Evolutionary conservation across 495 filamentous ascomycete species (phyloP).

Genomic region (Penicillium steckii): DNA sequence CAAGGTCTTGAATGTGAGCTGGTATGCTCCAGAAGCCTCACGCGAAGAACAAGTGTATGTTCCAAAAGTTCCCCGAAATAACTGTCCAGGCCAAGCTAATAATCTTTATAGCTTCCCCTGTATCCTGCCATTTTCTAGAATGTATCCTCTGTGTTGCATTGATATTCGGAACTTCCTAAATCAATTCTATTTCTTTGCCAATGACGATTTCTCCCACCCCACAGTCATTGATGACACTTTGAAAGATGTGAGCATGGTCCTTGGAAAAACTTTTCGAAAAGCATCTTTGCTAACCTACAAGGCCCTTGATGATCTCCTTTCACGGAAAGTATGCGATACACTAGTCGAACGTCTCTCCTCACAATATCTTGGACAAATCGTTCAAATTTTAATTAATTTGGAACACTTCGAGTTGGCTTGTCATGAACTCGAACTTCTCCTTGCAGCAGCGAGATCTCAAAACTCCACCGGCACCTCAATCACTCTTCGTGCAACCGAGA

Average conservation of each 20-base stretch:
- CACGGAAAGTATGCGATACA: constrained; percentile 82
- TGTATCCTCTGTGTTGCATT: constrained; percentile 98
- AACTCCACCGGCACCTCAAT: constrained; percentile 70
- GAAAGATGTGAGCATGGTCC: constrained; percentile 54
- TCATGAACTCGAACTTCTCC: constrained; percentile 76
- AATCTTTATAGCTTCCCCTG: constrained; percentile 68
- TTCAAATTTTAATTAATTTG: constrained; percentile 96
- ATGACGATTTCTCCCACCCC: constrained; percentile 87
- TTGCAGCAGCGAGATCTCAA: constrained; percentile 78
- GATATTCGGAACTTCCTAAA: constrained; percentile 96
- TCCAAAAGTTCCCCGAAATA: not conserved
- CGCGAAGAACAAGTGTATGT: constrained; percentile 73
- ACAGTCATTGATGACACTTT: constrained; percentile 86
- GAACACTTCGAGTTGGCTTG: constrained; percentile 96
- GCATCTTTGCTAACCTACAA: constrained; percentile 26
- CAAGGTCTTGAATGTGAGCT: constrained; percentile 89
- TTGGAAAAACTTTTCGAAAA: not conserved
- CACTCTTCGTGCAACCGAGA: constrained; percentile 73
- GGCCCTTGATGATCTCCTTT: constrained; percentile 87
- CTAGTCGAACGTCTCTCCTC: constrained; percentile 86
- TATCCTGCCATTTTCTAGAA: constrained; percentile 94
- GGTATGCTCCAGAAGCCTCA: constrained; percentile 81
- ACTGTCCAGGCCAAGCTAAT: constrained; percentile 9
- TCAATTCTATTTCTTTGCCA: constrained; percentile 93
- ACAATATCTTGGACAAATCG: constrained; percentile 94